phyloP scores from a whole-genome alignment of 768 basidiomycete genomes.

The Termitomyces eurrhizus region DNA sequence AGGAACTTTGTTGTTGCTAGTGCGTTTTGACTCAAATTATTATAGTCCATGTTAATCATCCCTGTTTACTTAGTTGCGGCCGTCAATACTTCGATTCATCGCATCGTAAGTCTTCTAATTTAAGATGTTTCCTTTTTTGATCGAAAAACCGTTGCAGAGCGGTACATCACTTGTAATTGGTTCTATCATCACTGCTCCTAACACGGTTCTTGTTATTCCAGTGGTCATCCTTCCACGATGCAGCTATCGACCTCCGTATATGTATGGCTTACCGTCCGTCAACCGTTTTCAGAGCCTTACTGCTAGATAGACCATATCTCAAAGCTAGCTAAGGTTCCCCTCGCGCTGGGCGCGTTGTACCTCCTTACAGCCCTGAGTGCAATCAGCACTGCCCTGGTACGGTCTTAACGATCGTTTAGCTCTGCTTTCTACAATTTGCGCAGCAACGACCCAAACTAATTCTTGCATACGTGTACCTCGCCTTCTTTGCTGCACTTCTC shows the following conservation, averaged over 20 bases:
- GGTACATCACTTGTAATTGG: neutral
- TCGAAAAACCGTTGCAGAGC: slow-evolving; percentile 21
- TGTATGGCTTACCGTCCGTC: slow-evolving; percentile 12
- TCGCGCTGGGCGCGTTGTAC: slow-evolving; percentile 33
- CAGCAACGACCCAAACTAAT: slow-evolving; percentile 24
- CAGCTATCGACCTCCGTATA: slow-evolving; percentile 23
- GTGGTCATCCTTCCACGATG: slow-evolving; percentile 34
- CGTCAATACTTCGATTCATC: slow-evolving; percentile 34
- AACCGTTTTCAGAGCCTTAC: neutral
- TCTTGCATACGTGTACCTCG: slow-evolving; percentile 18
- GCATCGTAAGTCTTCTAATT: slow-evolving; percentile 27
- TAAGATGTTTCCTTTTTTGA: neutral
- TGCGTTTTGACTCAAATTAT: slow-evolving; percentile 15
- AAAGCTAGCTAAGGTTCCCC: slow-evolving; percentile 29
- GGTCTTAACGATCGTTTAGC: neutral
- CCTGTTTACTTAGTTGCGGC: slow-evolving; percentile 27
- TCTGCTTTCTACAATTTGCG: neutral
- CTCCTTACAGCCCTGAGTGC: slow-evolving; percentile 21
- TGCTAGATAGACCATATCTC: slow-evolving; percentile 20
- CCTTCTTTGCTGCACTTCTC: slow-evolving; percentile 32
- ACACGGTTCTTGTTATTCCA: slow-evolving; percentile 8
- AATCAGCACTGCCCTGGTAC: slow-evolving; percentile 14
- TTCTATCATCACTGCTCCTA: neutral
- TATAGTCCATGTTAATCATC: neutral
- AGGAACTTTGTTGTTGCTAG: slow-evolving; percentile 36